A percentile compares a stretch with the other conserved stretches of the same genome.
Evolutionary conservation across 495 filamentous ascomycete genomes (phyloP).

Genomic region (Patellaria atrata): DNA sequence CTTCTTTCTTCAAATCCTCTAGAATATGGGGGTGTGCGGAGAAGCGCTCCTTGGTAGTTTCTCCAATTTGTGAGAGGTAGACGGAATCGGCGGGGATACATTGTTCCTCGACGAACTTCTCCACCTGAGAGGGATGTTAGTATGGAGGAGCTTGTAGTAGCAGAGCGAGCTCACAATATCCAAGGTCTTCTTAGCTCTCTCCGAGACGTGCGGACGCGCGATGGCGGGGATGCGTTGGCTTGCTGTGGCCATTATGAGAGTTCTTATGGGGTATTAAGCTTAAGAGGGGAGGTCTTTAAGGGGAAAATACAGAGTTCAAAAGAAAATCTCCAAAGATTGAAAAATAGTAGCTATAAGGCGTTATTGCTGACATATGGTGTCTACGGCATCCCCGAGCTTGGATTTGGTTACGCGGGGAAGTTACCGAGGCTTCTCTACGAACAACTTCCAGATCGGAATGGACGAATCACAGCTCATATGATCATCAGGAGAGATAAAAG

Average conservation of each 20-base stretch:
- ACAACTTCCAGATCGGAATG: too few relatives aligned
- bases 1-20: constrained; percentile 77
- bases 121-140: constrained; percentile 39
- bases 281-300: too few relatives aligned
- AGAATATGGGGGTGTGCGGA: constrained; percentile 63
- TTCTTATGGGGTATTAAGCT: constrained; percentile 20
- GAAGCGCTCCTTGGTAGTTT: constrained; percentile 56
- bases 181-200: constrained; percentile 60
- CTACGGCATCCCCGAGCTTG: too few relatives aligned
- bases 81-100: constrained; percentile 70
- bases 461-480: too few relatives aligned
- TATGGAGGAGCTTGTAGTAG: background rate
- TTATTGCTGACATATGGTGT: too few relatives aligned
- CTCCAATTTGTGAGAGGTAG: constrained; percentile 62
- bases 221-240: constrained; percentile 28
- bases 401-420: too few relatives aligned
- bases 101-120: constrained; percentile 94
- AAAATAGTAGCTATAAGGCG: too few relatives aligned
- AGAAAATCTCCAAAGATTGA: too few relatives aligned
- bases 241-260: constrained; percentile 16
- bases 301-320: too few relatives aligned
- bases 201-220: constrained; percentile 46
- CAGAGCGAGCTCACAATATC: constrained; percentile 37
- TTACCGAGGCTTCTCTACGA: too few relatives aligned
- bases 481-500: too few relatives aligned